Evolutionary conservation across 345 rosid species (phyloP), one percentile per base, ranked within the genome.

Genomic region (Populus davidiana): DNA sequence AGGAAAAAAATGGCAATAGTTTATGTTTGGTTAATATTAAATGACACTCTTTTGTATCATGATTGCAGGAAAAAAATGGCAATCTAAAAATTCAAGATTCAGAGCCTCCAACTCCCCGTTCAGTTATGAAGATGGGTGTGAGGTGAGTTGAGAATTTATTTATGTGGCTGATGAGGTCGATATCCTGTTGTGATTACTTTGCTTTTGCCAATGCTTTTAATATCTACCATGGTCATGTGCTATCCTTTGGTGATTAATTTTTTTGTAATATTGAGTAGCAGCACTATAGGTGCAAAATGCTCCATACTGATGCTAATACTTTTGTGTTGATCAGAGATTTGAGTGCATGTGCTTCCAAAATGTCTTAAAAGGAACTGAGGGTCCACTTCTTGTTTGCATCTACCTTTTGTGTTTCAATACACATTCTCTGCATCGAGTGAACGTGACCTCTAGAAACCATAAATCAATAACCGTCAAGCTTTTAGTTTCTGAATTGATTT

Each of bases 71-170:
- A 71, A 90, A 89, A 85, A 90, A 90, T 85, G 97, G 90, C 69
- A 97, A 93, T 80, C 78, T 79, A 68, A 96, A 89, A 86, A 81
- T 86, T 84, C 97, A 89, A 81, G 98, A 93, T 80, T 91, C 97
- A 8, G 99, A 93, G 93, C 99, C 99, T 79, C 92, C 90, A 77
- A 96, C 98, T 81, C 98, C 99, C 72, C 90, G 83, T 85, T 91
- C 99, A 70, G 91, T 85, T 78, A 80, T 90, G 80, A 96, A 90
- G 86, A 90, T 92, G 91, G 83, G 90, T 80, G 75, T 86, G 81
- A 93, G 99, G 99, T 96, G 73, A 85, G 87, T 81, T 13, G 14
- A 62, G 35, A 69, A 25, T 72, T 61, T 78, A 33, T 39, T 43
- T 31, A 27, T 61, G 23, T 44, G 17, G 8, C 29, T 6, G n/a